Conservation (phyloP, 2,329 filamentous ascomycete genomes). For the Exserohilum turcica region DNA sequence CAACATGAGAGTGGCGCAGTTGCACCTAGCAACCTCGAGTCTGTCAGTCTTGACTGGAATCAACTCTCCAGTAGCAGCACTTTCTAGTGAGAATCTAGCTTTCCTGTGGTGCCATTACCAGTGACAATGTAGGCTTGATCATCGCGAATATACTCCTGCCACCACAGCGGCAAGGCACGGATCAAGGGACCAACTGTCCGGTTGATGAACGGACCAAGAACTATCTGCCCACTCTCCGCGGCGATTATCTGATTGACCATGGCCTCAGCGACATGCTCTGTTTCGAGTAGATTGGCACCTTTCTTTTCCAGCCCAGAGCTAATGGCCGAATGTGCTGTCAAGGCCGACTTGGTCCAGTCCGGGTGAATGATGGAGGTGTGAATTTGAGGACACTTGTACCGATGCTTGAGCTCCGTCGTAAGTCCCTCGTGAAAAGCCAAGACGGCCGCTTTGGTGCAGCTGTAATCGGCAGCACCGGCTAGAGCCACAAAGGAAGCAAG, state of each 20-base stretch:
- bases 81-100: constrained; percentile 7
- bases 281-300: constrained; percentile 44
- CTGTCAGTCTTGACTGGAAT: background rate
- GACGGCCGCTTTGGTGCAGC: constrained; percentile 42
- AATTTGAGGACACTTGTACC: constrained; percentile 51
- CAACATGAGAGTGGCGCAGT: constrained; percentile 9
- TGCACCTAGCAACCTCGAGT: background rate
- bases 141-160: constrained; percentile 44
- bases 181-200: constrained; percentile 23
- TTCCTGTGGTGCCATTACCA: constrained; percentile 33
- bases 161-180: constrained; percentile 40
- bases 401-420: constrained; percentile 49
- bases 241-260: constrained; percentile 53
- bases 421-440: constrained; percentile 45
- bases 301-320: constrained; percentile 39
- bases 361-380: constrained; percentile 53
- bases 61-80: constrained; percentile 6
- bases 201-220: constrained; percentile 38
- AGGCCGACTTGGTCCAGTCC: constrained; percentile 50
- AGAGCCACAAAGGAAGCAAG: constrained; percentile 42
- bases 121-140: constrained; percentile 36
- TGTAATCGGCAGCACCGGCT: constrained; percentile 43
- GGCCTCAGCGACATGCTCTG: constrained; percentile 49
- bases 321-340: constrained; percentile 34
- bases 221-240: constrained; percentile 49